These are phyloP conservation scores for Crithidia expoeki DNA, from an alignment of 208 protist species.

Conservation along the genomic window DNA sequence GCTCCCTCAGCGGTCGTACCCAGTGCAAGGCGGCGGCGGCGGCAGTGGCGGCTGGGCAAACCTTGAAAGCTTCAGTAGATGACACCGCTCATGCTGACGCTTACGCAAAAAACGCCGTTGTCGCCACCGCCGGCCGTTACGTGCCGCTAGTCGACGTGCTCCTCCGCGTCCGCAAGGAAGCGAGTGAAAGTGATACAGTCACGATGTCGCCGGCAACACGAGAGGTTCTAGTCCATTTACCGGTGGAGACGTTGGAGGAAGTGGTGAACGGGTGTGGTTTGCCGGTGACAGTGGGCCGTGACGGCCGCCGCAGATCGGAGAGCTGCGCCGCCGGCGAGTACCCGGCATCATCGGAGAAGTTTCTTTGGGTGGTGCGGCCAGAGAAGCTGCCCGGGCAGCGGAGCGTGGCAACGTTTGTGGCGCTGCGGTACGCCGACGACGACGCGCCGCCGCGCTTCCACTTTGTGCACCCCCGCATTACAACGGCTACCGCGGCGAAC, in stretches of 20 bases:
- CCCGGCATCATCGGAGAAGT: slow-evolving; percentile 7
- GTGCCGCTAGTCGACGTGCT: slow-evolving; percentile 10
- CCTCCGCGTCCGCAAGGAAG: background rate
- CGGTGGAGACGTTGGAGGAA: slow-evolving; percentile 16
- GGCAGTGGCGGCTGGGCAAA: background rate
- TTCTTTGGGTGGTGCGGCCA: slow-evolving; percentile 27
- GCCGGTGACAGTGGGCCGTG: slow-evolving; percentile 9
- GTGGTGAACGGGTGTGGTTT: slow-evolving; percentile 24
- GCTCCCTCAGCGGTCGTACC: background rate
- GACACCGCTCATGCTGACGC: background rate
- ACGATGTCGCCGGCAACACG: background rate
- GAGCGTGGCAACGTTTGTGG: slow-evolving; percentile 31
- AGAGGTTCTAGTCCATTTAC: slow-evolving; percentile 6
- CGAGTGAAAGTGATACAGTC: background rate
- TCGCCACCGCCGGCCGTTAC: background rate
- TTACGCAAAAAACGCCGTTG: background rate
- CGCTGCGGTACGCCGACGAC: slow-evolving; percentile 38
- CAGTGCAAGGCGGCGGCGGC: background rate
- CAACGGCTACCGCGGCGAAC: slow-evolving; percentile 46
- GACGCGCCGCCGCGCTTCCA: slow-evolving; percentile 47
- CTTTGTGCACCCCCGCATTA: slow-evolving; percentile 31
- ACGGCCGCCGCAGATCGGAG: background rate
- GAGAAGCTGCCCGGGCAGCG: background rate
- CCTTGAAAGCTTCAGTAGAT: background rate
- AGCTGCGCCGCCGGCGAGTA: background rate